Evolutionary conservation across 805 yeast genomes (phyloP).

Genomic region (Yarrowia sp.): DNA sequence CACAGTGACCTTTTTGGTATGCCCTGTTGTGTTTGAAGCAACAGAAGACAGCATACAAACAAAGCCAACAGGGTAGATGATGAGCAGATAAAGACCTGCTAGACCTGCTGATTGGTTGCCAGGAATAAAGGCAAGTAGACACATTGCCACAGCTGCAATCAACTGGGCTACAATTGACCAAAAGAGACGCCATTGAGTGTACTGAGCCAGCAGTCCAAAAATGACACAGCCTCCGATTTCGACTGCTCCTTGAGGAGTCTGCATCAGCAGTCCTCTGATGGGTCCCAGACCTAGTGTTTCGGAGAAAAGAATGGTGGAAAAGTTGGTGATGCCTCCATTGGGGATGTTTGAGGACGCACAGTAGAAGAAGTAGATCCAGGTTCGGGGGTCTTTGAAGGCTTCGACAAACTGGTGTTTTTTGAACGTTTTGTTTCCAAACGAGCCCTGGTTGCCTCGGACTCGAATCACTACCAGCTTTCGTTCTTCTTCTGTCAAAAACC

Average conservation of each 20-base stretch:
- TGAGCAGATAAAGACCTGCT: not conserved
- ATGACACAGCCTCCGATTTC: not conserved
- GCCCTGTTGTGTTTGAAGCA: not conserved
- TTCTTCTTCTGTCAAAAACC: slow-evolving; percentile 1
- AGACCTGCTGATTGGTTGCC: not conserved
- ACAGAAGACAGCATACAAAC: not conserved
- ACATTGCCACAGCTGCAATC: not conserved
- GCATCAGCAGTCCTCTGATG: not conserved
- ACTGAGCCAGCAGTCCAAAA: not conserved
- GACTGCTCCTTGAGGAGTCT: not conserved
- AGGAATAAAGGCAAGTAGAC: not conserved
- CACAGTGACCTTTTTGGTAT: not conserved
- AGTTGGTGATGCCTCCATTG: slow-evolving; percentile 41
- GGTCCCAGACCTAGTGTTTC: not conserved
- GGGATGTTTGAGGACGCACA: slow-evolving; percentile 44
- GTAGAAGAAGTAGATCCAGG: slow-evolving; percentile 47
- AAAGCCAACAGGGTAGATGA: slow-evolving; percentile 6
- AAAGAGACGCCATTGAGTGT: not conserved
- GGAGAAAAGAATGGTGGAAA: not conserved
- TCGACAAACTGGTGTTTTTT: slow-evolving; percentile 53
- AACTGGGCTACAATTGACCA: slow-evolving; percentile 11
- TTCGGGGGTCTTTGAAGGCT: slow-evolving; percentile 47
- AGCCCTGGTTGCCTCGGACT: slow-evolving; percentile 52
- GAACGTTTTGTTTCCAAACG: slow-evolving; percentile 54
- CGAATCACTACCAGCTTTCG: slow-evolving; percentile 33